These are phyloP conservation scores for Termitomyces bulborhizus DNA, from an alignment of 768 basidiomycete genomes.

Conservation along the genomic window DNA sequence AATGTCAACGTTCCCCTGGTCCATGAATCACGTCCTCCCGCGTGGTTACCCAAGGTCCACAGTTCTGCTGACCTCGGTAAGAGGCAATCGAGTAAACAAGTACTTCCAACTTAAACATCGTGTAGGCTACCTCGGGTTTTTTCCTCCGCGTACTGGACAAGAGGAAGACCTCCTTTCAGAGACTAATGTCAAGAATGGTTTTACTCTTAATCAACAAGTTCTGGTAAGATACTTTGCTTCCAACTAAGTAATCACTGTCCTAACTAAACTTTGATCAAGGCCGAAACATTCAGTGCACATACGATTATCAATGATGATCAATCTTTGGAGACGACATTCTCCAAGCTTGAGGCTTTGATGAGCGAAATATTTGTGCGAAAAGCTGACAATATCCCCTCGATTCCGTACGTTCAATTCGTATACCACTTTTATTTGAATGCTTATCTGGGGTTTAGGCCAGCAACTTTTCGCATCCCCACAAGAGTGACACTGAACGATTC, in stretches of 20 bases:
- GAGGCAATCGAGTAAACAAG: not conserved
- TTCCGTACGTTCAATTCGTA: conserved; percentile 49
- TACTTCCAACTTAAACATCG: not conserved
- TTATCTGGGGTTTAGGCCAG: conserved; percentile 32
- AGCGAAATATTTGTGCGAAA: conserved; percentile 66
- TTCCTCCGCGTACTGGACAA: conserved; percentile 69
- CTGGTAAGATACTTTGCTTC: conserved; percentile 36
- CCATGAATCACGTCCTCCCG: conserved; percentile 63
- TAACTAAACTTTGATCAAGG: conserved; percentile 28
- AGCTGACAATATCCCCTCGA: conserved; percentile 43
- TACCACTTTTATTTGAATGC: not conserved
- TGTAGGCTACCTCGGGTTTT: conserved; percentile 69
- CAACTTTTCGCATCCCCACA: conserved; percentile 75
- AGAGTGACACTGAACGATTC: conserved; percentile 76
- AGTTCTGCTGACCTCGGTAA: conserved; percentile 63
- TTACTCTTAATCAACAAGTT: conserved; percentile 45
- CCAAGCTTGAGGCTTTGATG: conserved; percentile 69
- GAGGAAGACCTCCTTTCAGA: conserved; percentile 71
- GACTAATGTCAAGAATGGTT: conserved; percentile 60
- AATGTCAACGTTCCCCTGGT: conserved; percentile 31
- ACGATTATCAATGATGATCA: conserved; percentile 45
- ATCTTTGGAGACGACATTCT: conserved; percentile 44
- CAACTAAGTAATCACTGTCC: not conserved
- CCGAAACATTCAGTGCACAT: conserved; percentile 59
- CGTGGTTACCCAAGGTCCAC: conserved; percentile 69